Percentiles rank a stretch among this genome's conserved stretches.
Conservation (phyloP, 306 rosid genomes). For the Fragaria nilgerrensis region DNA sequence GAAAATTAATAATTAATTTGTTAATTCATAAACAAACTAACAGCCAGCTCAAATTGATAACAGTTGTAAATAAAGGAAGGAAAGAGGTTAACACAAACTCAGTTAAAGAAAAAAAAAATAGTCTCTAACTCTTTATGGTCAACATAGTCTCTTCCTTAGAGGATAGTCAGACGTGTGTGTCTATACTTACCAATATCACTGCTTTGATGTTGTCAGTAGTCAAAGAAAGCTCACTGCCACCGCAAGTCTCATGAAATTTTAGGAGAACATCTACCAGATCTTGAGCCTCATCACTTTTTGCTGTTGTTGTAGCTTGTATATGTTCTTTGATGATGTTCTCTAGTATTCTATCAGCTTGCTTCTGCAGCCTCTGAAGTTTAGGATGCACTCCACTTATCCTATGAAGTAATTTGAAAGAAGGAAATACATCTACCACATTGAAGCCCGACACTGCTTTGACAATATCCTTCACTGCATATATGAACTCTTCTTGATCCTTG, state of each 20-base stretch:
- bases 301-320: neutral
- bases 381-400: slow-evolving; percentile 13
- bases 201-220: neutral
- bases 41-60: no score
- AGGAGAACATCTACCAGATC: slow-evolving; percentile 21
- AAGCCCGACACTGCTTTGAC: slow-evolving; percentile 16
- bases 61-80: no score
- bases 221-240: neutral
- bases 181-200: neutral
- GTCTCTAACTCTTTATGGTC: no score
- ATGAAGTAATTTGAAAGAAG: slow-evolving; percentile 35
- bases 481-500: slow-evolving; percentile 30
- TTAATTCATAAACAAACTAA: no score
- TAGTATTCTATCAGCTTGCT: slow-evolving; percentile 4
- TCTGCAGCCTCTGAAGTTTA: slow-evolving; percentile 27
- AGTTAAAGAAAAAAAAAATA: no score
- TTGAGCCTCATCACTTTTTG: neutral
- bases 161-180: no score
- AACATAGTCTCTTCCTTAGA: no score
- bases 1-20: no score
- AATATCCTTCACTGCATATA: neutral
- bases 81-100: no score
- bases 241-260: neutral
- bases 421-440: slow-evolving; percentile 31
- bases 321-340: slow-evolving; percentile 17